A percentile compares a stretch with the other conserved stretches of the same genome.
Conservation (phyloP, 306 rosid species). For the Prosopis cineraria region DNA sequence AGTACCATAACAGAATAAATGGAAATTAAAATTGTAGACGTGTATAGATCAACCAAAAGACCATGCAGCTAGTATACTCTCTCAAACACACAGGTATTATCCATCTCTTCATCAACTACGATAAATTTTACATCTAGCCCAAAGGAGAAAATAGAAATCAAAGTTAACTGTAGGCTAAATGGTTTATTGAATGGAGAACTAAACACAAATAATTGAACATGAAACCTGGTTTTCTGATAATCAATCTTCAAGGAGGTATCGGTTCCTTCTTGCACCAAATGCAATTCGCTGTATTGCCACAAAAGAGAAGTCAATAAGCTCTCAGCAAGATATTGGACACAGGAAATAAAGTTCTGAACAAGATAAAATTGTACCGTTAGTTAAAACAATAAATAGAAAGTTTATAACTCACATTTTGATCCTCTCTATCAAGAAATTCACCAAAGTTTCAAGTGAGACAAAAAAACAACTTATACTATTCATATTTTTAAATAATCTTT, state of each 20-base stretch:
- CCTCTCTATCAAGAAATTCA: neutral
- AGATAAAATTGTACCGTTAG: neutral
- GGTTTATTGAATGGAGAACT: neutral
- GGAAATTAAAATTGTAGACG: neutral
- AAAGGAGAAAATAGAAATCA: neutral
- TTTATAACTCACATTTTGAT: neutral
- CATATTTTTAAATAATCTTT: neutral
- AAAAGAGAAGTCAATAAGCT: conserved; percentile 24
- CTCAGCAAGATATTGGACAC: neutral
- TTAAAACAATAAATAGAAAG: neutral
- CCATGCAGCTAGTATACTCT: neutral
- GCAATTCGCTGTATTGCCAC: conserved; percentile 70
- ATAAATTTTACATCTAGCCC: neutral
- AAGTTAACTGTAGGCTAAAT: neutral
- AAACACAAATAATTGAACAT: conserved; percentile 9
- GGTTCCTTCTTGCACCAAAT: conserved; percentile 96
- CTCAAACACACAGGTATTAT: too few species aligned
- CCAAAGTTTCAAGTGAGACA: neutral
- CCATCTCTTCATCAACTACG: neutral
- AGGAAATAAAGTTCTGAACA: neutral
- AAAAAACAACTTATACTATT: neutral
- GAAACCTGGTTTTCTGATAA: conserved; percentile 13
- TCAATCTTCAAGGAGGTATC: conserved; percentile 78
- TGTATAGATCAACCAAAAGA: neutral
- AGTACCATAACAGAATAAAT: neutral